Percentiles rank a stretch among this genome's conserved stretches.
Conservation (phyloP, 768 basidiomycete species). For the Asterophora lycoperdoides region DNA sequence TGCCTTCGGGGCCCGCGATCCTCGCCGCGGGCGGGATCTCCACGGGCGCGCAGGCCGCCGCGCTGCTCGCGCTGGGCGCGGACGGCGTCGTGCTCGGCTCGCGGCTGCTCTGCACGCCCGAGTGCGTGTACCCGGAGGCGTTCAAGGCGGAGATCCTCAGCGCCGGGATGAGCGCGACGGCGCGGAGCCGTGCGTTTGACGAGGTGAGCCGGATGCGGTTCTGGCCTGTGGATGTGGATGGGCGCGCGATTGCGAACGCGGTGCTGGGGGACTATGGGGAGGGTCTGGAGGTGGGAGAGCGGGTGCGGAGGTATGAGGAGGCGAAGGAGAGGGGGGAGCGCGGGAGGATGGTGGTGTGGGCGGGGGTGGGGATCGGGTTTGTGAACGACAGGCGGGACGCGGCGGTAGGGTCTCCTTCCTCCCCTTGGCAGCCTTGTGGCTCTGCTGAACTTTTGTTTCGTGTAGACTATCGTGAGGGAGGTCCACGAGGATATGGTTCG, state of each 20-base stretch:
- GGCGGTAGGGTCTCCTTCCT: constrained; percentile 16
- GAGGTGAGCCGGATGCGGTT: constrained; percentile 32
- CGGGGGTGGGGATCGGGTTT: constrained; percentile 38
- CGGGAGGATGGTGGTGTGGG: constrained; percentile 35
- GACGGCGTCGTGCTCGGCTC: constrained; percentile 55
- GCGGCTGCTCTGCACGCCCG: constrained; percentile 51
- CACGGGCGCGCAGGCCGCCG: constrained; percentile 47
- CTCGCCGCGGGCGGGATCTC: constrained; percentile 62
- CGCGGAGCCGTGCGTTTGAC: constrained; percentile 42
- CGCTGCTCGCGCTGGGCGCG: constrained; percentile 49
- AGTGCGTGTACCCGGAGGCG: constrained; percentile 27
- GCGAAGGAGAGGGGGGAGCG: constrained; percentile 27
- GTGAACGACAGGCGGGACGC: constrained; percentile 30
- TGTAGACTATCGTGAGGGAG: not conserved
- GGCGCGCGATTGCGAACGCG: constrained; percentile 40
- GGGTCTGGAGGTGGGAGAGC: constrained; percentile 30
- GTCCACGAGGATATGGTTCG: constrained; percentile 1
- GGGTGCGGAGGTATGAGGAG: constrained; percentile 25
- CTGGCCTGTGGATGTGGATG: constrained; percentile 43
- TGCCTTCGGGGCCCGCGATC: constrained; percentile 38
- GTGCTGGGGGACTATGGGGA: constrained; percentile 27
- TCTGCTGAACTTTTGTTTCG: no score
- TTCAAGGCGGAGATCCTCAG: constrained; percentile 22
- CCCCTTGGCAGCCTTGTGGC: no score
- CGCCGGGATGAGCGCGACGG: constrained; percentile 29